Percentiles rank a stretch among this genome's conserved stretches.
phyloP scores from a whole-genome alignment of 2,329 filamentous ascomycete species.

The Ophiostoma tasmaniense region DNA sequence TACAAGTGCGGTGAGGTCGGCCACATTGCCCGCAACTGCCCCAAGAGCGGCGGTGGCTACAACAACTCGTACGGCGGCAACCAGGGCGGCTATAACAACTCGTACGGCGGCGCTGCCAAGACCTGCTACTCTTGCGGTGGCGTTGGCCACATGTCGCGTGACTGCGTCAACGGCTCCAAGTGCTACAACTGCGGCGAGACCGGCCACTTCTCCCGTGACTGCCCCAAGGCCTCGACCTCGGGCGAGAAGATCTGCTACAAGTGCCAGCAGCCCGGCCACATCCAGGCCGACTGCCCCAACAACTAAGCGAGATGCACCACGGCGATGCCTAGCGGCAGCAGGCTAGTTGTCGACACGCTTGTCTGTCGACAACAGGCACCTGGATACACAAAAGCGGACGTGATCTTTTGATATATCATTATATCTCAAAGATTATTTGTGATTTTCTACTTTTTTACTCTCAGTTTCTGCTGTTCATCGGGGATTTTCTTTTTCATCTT shows the following conservation, averaged over 20 bases:
- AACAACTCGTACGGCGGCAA: slow-evolving; percentile 40
- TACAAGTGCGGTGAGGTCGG: slow-evolving; percentile 98
- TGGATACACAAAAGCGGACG: slow-evolving; percentile 26
- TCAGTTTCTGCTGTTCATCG: slow-evolving; percentile 18
- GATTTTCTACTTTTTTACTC: slow-evolving; percentile 20
- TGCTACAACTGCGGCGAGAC: slow-evolving; percentile 98
- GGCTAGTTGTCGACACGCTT: slow-evolving; percentile 17
- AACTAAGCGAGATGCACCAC: slow-evolving; percentile 39
- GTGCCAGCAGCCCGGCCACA: slow-evolving; percentile 75
- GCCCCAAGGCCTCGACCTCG: slow-evolving; percentile 78
- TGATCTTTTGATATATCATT: slow-evolving; percentile 11
- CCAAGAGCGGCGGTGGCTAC: slow-evolving; percentile 48
- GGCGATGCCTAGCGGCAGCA: slow-evolving; percentile 14
- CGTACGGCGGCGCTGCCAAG: slow-evolving; percentile 39
- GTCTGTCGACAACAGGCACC: slow-evolving; percentile 24
- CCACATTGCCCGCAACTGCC: slow-evolving; percentile 91
- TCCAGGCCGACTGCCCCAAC: slow-evolving; percentile 90
- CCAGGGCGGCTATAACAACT: slow-evolving; percentile 33
- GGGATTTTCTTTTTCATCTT: slow-evolving; percentile 12
- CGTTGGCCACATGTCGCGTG: slow-evolving; percentile 90
- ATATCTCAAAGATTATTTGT: slow-evolving; percentile 14
- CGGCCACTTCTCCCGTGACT: slow-evolving; percentile 91
- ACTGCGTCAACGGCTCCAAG: slow-evolving; percentile 98
- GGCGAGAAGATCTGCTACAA: slow-evolving; percentile 98
- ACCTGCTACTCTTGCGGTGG: slow-evolving; percentile 99